phyloP scores from a whole-genome alignment of 192 early-diverging fungal genomes.

The Diversispora epigaea region DNA sequence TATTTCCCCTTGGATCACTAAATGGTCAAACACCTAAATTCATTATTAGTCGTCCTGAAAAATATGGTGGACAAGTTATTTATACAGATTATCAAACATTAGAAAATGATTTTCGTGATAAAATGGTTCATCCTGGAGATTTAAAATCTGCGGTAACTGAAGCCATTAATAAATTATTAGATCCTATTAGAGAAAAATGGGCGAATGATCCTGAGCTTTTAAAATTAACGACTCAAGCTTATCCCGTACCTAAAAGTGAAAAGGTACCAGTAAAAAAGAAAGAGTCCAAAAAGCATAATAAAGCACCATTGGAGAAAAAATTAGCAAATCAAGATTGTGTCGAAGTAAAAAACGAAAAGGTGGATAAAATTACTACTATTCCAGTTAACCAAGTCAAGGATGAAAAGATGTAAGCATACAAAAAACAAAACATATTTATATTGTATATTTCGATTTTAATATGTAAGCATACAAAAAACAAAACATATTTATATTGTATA shows the following conservation, averaged over 20 bases:
- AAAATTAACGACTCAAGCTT: slow-evolving; percentile 76
- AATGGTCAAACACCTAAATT: slow-evolving; percentile 57
- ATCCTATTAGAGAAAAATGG: slow-evolving; percentile 81
- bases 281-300: slow-evolving; percentile 28
- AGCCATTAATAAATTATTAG: slow-evolving; percentile 82
- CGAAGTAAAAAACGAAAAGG: background rate
- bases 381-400: background rate
- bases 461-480: no score
- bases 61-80: slow-evolving; percentile 85
- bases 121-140: slow-evolving; percentile 91
- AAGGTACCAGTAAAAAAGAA: slow-evolving; percentile 37
- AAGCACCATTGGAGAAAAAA: background rate
- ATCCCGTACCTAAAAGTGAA: slow-evolving; percentile 64
- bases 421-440: no score
- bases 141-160: slow-evolving; percentile 85
- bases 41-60: slow-evolving; percentile 74
- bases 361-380: background rate
- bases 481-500: no score
- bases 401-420: no score
- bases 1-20: slow-evolving; percentile 85
- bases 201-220: slow-evolving; percentile 64
- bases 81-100: slow-evolving; percentile 72
- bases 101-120: slow-evolving; percentile 82
- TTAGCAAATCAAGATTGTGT: background rate
- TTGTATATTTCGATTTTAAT: no score